Conservation (phyloP, 2,329 filamentous ascomycete genomes). For the Plenodomus lindquistii region DNA sequence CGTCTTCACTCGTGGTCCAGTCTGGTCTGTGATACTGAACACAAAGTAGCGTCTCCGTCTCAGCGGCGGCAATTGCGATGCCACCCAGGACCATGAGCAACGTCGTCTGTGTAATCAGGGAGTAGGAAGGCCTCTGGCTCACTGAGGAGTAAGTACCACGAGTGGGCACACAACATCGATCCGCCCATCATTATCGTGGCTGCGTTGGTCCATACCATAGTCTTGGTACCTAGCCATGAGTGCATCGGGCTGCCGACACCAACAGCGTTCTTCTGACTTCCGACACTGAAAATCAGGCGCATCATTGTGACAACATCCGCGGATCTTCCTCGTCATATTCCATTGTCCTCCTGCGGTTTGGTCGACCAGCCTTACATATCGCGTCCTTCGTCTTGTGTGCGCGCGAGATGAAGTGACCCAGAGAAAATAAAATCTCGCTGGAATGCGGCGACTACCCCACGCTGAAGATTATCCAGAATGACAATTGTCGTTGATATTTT, state of each 20-base stretch:
- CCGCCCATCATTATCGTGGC: slow-evolving; percentile 65
- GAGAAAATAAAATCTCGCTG: slow-evolving; percentile 56
- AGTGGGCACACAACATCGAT: slow-evolving; percentile 47
- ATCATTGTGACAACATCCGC: slow-evolving; percentile 52
- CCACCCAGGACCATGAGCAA: slow-evolving; percentile 85
- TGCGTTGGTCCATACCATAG: slow-evolving; percentile 72
- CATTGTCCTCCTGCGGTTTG: slow-evolving; percentile 28
- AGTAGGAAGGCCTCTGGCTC: slow-evolving; percentile 67
- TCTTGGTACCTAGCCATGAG: slow-evolving; percentile 73
- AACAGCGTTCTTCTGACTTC: background rate
- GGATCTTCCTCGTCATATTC: slow-evolving; percentile 44
- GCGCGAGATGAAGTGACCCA: slow-evolving; percentile 67
- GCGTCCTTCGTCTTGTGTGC: slow-evolving; percentile 78
- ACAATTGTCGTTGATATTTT: slow-evolving; percentile 85
- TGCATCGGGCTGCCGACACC: slow-evolving; percentile 53
- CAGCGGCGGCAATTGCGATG: slow-evolving; percentile 78
- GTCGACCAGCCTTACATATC: slow-evolving; percentile 68
- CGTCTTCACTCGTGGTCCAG: background rate
- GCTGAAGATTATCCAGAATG: slow-evolving; percentile 83
- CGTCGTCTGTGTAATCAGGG: slow-evolving; percentile 72
- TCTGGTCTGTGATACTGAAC: slow-evolving; percentile 36
- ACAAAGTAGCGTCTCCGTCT: slow-evolving; percentile 18
- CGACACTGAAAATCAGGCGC: slow-evolving; percentile 50
- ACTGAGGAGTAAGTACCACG: slow-evolving; percentile 48
- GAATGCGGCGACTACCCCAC: slow-evolving; percentile 64